Conservation (phyloP, 2,329 filamentous ascomycete genomes). For the Botrytis hyacinthi region DNA sequence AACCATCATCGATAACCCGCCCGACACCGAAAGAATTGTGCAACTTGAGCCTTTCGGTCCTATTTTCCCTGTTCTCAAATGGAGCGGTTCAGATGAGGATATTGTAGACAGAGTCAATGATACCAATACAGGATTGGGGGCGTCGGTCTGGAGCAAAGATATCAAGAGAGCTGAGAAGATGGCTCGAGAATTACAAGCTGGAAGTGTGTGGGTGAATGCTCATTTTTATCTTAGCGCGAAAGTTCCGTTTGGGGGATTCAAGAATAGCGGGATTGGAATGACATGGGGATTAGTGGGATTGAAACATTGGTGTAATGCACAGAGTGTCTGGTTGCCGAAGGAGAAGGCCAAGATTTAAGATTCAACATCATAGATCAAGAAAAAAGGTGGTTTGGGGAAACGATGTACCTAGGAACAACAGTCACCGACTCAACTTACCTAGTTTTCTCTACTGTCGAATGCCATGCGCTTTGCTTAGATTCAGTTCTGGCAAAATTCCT, state of each 20-base stretch:
- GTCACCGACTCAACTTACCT: neutral
- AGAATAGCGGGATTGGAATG: slow-evolving; percentile 38
- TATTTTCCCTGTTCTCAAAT: slow-evolving; percentile 22
- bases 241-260: slow-evolving; percentile 40
- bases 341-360: neutral
- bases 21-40: slow-evolving; percentile 54
- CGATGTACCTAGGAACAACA: neutral
- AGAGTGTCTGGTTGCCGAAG: slow-evolving; percentile 19
- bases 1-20: slow-evolving; percentile 57
- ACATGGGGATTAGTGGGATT: slow-evolving; percentile 26
- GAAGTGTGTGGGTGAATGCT: slow-evolving; percentile 60
- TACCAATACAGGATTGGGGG: slow-evolving; percentile 51
- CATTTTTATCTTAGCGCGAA: slow-evolving; percentile 48
- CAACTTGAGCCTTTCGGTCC: slow-evolving; percentile 57
- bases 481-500: neutral
- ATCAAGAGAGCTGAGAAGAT: slow-evolving; percentile 50
- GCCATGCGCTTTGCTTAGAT: neutral
- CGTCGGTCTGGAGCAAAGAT: slow-evolving; percentile 58
- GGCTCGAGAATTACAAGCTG: slow-evolving; percentile 53
- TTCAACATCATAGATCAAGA: too few species aligned
- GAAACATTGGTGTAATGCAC: slow-evolving; percentile 18
- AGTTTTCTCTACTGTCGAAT: neutral
- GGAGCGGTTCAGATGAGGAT: slow-evolving; percentile 42
- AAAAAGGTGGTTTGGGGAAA: neutral
- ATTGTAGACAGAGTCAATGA: slow-evolving; percentile 56